A percentile compares a stretch with the other conserved stretches of the same genome.
phyloP scores from a whole-genome alignment of 2,329 filamentous ascomycete species.

The Penicillium polonicum region DNA sequence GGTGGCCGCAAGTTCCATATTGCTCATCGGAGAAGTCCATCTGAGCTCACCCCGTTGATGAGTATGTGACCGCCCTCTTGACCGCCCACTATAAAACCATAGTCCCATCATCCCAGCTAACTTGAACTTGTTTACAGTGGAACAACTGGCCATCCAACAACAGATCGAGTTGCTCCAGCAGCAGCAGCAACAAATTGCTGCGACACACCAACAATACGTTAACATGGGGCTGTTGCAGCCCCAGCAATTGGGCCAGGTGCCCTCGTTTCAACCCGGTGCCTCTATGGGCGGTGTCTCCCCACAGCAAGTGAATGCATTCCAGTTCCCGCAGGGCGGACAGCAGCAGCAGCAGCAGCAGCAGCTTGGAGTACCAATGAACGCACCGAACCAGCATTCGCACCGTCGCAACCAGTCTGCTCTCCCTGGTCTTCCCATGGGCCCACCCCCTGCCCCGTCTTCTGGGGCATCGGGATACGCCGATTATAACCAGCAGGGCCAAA shows the following conservation, averaged over 20 bases:
- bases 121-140: slow-evolving; percentile 60
- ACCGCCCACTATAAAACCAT: background rate
- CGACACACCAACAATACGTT: slow-evolving; percentile 94
- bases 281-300: slow-evolving; percentile 72
- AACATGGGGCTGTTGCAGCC: slow-evolving; percentile 94
- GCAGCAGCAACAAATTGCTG: slow-evolving; percentile 96
- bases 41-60: slow-evolving; percentile 95
- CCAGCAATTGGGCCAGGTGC: slow-evolving; percentile 73
- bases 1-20: slow-evolving; percentile 91
- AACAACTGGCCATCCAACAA: slow-evolving; percentile 95
- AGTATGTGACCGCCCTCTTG: slow-evolving; percentile 63
- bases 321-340: slow-evolving; percentile 79
- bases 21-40: slow-evolving; percentile 93
- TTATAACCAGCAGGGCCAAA: slow-evolving; percentile 64
- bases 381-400: slow-evolving; percentile 80
- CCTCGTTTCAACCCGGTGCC: slow-evolving; percentile 68
- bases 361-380: slow-evolving; percentile 69
- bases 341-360: slow-evolving; percentile 69
- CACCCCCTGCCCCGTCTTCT: slow-evolving; percentile 88
- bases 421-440: slow-evolving; percentile 86
- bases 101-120: background rate
- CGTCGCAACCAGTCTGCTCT: slow-evolving; percentile 97
- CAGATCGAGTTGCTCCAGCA: slow-evolving; percentile 97
- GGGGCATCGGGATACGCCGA: slow-evolving; percentile 83
- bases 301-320: slow-evolving; percentile 70